Base-by-base conservation (phyloP, 805 yeast species). In the Candida namnaoensis region DNA sequence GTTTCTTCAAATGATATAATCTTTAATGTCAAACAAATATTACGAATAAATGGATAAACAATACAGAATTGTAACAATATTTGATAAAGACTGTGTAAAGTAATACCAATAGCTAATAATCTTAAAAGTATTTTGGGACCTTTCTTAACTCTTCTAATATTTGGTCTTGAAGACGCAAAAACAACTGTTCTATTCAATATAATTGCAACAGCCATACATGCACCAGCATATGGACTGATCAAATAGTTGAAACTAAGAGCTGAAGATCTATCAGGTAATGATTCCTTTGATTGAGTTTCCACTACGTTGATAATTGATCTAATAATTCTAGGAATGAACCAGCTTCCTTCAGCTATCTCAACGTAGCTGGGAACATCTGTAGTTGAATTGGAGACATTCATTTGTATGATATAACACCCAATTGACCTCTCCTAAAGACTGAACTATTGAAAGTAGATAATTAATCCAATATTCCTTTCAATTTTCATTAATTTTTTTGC, bases 131-230 rank as follows among this genome's bases (percentile, higher is more conserved):
- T 34, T 27, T 60, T 57, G 4, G 63, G 60, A 9, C 43, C 52
- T 15, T 56, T 41, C 3, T 44, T 38, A 6, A 47, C 41, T 7
- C 43, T 44, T 15, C 40, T 41, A 3, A 52, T 52, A 34, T 66
- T 66, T 23, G 71, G 57, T 41, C 80, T 53, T 7, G 77, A 60
- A 0, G 80, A 64, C 2, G 84, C 79, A 68, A 79, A 76, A 4
- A 75, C 72, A 19, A 69, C 64, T 5, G 81, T 71, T 47, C 86
- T 61, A 56, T 80, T 80, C 45, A 80, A 59, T 3, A 78, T 49
- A 5, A 80, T 60, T 1, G 82, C 84, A 47, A 78, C 74, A 8
- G 72, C 52, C 69, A 78, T 74, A 56, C 83, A 78, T 27, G 67
- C 62, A 25, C 69, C 56, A 2, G 80, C 74, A 51, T 70, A 76